A percentile compares a stretch with the other conserved stretches of the same genome.
Evolutionary conservation across 1,284 basidiomycete genomes (phyloP).

Genomic region (Papiliotrema nemorosa): DNA sequence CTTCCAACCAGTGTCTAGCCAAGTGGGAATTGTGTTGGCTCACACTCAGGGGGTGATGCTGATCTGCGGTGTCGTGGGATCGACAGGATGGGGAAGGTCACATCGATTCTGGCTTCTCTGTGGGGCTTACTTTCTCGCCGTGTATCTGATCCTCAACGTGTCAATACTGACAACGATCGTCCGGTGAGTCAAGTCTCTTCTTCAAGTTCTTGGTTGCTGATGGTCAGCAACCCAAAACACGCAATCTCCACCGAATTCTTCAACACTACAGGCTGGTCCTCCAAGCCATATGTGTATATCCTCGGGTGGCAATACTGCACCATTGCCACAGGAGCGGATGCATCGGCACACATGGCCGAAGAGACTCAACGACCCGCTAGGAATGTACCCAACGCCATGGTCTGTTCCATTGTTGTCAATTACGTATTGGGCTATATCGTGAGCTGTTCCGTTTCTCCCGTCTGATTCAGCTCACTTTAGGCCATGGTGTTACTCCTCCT

Average conservation of each 20-base stretch:
- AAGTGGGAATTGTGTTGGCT: no score
- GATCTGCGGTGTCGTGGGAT: slow-evolving; percentile 34
- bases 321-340: slow-evolving; percentile 43
- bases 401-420: slow-evolving; percentile 29
- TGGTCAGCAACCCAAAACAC: not conserved
- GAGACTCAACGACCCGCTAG: slow-evolving; percentile 47
- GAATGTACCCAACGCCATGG: slow-evolving; percentile 48
- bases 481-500: slow-evolving; percentile 42
- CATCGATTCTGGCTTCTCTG: slow-evolving; percentile 40
- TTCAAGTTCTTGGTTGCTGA: not conserved
- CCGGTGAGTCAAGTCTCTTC: slow-evolving; percentile 17
- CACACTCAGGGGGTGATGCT: slow-evolving; percentile 29
- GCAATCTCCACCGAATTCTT: slow-evolving; percentile 13
- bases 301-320: slow-evolving; percentile 44
- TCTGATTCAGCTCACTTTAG: slow-evolving; percentile 14
- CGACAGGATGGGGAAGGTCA: slow-evolving; percentile 38
- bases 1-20: not conserved
- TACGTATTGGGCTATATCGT: slow-evolving; percentile 45
- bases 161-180: slow-evolving; percentile 34
- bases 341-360: slow-evolving; percentile 47
- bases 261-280: slow-evolving; percentile 32
- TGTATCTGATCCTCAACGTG: slow-evolving; percentile 40
- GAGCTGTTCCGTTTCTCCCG: slow-evolving; percentile 1
- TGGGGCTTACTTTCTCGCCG: slow-evolving; percentile 18
- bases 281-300: slow-evolving; percentile 38